A percentile compares a stretch with the other conserved stretches of the same genome.
Conservation (phyloP, 192 early-diverging fungal species). For the Coemansia sp. region DNA sequence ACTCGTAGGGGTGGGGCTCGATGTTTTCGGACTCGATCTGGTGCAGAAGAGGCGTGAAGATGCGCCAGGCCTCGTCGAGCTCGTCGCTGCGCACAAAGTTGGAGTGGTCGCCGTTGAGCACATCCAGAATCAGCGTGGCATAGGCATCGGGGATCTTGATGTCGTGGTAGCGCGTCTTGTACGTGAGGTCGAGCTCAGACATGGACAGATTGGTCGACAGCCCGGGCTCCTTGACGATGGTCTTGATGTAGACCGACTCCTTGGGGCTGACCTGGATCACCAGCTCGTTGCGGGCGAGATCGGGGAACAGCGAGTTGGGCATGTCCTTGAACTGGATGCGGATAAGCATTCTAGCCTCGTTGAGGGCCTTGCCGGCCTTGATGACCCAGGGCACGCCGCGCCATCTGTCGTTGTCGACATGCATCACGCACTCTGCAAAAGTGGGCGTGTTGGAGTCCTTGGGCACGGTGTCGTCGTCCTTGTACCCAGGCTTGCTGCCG, state of each 20-base stretch:
- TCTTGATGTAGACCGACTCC: conserved; percentile 94
- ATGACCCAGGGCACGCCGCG: conserved; percentile 61
- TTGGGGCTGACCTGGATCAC: conserved; percentile 91
- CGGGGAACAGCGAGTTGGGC: conserved; percentile 70
- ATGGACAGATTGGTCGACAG: conserved; percentile 73
- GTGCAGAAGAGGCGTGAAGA: conserved; percentile 92
- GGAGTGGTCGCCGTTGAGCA: conserved; percentile 82
- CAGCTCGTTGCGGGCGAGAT: conserved; percentile 84
- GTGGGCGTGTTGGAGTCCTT: conserved; percentile 84
- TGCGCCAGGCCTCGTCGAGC: conserved; percentile 91
- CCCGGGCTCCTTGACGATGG: conserved; percentile 89
- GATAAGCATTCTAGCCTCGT: conserved; percentile 86
- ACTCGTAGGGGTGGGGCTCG: conserved; percentile 66
- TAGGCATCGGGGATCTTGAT: conserved; percentile 94
- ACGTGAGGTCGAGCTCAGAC: conserved; percentile 89
- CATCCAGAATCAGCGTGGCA: conserved; percentile 87
- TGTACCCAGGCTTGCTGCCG: conserved; percentile 80
- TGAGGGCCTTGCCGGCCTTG: conserved; percentile 82
- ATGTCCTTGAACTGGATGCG: conserved; percentile 95
- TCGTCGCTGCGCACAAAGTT: conserved; percentile 92
- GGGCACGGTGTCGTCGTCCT: conserved; percentile 85
- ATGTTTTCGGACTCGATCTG: conserved; percentile 65
- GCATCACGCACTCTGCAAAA: conserved; percentile 80
- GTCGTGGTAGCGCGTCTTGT: conserved; percentile 78
- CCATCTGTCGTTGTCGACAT: conserved; percentile 94